These are phyloP conservation scores for Metarhizium humberi DNA, from an alignment of 2,329 filamentous ascomycete genomes.

Conservation along the genomic window DNA sequence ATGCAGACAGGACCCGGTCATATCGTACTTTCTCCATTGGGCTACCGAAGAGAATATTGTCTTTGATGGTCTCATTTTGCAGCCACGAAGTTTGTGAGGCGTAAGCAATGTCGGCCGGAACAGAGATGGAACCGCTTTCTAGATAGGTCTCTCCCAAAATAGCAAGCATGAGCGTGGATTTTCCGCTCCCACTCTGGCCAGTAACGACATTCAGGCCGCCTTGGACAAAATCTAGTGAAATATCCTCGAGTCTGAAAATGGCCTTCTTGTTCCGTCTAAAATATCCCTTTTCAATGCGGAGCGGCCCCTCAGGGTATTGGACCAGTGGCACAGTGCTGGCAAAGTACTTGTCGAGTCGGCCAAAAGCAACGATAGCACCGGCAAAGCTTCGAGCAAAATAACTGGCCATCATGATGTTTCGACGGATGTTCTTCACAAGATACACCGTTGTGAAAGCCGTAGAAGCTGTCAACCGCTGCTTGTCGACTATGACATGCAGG, in stretches of 20 bases:
- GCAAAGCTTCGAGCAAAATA: conserved; percentile 28
- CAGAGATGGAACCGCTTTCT: conserved; percentile 36
- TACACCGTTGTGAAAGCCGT: conserved; percentile 48
- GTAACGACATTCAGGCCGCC: conserved; percentile 45
- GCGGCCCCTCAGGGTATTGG: conserved; percentile 38
- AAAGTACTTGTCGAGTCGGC: conserved; percentile 45
- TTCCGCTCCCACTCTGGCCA: conserved; percentile 46
- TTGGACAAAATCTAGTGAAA: conserved; percentile 42
- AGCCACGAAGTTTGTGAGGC: conserved; percentile 50
- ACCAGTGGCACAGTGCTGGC: conserved; percentile 37
- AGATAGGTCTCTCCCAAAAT: conserved; percentile 46
- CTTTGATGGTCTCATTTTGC: conserved; percentile 44
- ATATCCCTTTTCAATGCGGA: conserved; percentile 35
- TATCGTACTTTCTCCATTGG: conserved; percentile 44
- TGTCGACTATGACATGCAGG: conserved; percentile 37
- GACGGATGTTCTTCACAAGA: conserved; percentile 42
- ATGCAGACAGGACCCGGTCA: conserved; percentile 44
- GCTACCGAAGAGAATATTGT: conserved; percentile 46
- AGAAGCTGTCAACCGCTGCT: conserved; percentile 41
- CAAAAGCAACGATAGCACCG: conserved; percentile 32
- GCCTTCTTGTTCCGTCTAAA: conserved; percentile 42
- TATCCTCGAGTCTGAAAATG: conserved; percentile 36
- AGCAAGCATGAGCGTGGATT: conserved; percentile 44
- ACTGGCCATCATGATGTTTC: conserved; percentile 41
- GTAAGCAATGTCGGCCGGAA: conserved; percentile 44